Evolutionary conservation across 768 basidiomycete species (phyloP).

Genomic region (Phallus indusiatus): DNA sequence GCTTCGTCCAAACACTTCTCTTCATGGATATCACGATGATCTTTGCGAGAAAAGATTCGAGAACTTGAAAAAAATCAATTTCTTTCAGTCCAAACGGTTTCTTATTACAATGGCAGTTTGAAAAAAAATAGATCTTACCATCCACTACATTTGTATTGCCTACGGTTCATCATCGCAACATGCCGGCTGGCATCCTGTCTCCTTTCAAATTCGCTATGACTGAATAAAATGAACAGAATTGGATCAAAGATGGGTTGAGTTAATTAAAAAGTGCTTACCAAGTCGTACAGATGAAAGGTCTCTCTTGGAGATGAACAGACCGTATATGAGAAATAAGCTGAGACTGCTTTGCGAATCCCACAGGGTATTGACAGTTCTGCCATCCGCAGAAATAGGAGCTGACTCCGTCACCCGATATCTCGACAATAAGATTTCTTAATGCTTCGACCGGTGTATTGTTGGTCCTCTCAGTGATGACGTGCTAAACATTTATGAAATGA

Average conservation of each 20-base stretch:
- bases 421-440: neutral
- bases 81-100: neutral
- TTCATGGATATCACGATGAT: slow-evolving; percentile 5
- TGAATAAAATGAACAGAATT: neutral
- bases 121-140: slow-evolving; percentile 1
- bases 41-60: neutral
- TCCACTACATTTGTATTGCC: slow-evolving; percentile 3
- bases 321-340: slow-evolving; percentile 4
- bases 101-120: neutral
- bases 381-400: slow-evolving; percentile 7
- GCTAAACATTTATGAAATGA: neutral
- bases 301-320: neutral
- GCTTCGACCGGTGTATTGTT: neutral
- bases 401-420: slow-evolving; percentile 2
- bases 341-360: slow-evolving; percentile 3
- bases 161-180: neutral
- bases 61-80: neutral
- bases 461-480: neutral
- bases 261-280: neutral
- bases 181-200: slow-evolving; percentile 7
- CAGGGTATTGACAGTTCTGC: slow-evolving; percentile 5
- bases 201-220: neutral
- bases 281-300: neutral
- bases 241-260: neutral
- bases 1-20: neutral